phyloP scores from a whole-genome alignment of 257 asterid genomes.

The Nyctanthes arbortristis region DNA sequence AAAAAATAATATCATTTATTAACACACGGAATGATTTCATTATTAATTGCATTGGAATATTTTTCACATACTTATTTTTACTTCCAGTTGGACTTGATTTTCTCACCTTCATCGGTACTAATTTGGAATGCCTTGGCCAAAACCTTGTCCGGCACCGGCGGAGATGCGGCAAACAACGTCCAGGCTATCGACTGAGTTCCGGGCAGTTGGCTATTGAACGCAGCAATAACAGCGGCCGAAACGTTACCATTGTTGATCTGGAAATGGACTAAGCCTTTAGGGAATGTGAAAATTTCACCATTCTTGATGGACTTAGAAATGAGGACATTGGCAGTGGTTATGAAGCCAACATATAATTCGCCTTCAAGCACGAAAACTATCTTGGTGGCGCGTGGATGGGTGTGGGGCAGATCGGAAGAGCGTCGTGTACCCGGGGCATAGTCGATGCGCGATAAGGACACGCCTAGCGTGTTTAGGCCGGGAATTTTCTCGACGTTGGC shows the following conservation, averaged over 20 bases:
- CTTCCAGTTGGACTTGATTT: conserved; percentile 70
- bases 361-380: conserved; percentile 70
- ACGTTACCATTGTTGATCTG: conserved; percentile 64
- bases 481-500: conserved; percentile 67
- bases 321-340: conserved; percentile 72
- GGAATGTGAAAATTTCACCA: conserved; percentile 70
- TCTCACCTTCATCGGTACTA: conserved; percentile 56
- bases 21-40: no score
- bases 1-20: no score
- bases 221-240: conserved; percentile 65
- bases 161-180: conserved; percentile 61
- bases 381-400: conserved; percentile 93
- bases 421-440: conserved; percentile 73
- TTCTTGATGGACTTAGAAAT: conserved; percentile 50
- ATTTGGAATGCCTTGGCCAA: conserved; percentile 61
- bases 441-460: conserved; percentile 71
- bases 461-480: conserved; percentile 90
- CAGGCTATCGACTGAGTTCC: conserved; percentile 70
- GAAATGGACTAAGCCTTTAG: conserved; percentile 78
- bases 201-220: conserved; percentile 77
- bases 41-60: no score
- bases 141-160: conserved; percentile 71
- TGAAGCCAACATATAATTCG: conserved; percentile 72
- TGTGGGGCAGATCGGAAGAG: conserved; percentile 91
- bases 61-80: no score